Evolutionary conservation across 257 asterid species (phyloP), one percentile per base, ranked within the genome.

Genomic region (Fraxinus quadrangulata): DNA sequence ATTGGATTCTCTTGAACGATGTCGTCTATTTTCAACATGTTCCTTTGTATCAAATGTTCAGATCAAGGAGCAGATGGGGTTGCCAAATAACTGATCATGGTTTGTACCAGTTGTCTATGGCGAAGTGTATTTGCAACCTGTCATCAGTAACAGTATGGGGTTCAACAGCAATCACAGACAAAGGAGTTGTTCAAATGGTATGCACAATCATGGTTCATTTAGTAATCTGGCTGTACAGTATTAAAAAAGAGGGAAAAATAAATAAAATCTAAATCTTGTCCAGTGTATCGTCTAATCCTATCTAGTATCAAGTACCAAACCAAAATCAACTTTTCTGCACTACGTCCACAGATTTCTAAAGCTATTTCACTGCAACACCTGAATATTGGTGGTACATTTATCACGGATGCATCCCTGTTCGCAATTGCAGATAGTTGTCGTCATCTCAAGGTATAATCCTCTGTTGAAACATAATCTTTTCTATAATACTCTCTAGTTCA

Each of bases 81-180:
- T 93, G 97, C 88, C 97, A 88, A 77, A 86, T 95, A 78, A 92
- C 97, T 3, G 99, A 95, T 76, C 78, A 85, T 36, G 99, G 97
- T 30, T 83, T 95, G 81, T 84, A 78, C 80, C 94, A 87, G 67
- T 70, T 93, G 63, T 93, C 97, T 2, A 80, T 59, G 37, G 96
- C 97, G 2, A 95, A 88, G 79, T 93, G 98, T 73, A 84, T 93
- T 33, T 72, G 85, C 82, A 93, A 88, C 59, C 85, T 95, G 68
- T 88, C 93, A 74, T 95, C 94, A 0, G 80, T 95, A 81, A 89
- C 99, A n/a, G 40, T 95, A 79, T 92, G 98, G 98, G 97, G 97
- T 39, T 86, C 90, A 3, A 88, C 97, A 0, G 95, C 90, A 56
- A 82, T 92, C 78, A 89, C 96, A 14, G 98, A 90, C 66, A 82